A percentile compares a stretch with the other conserved stretches of the same genome.
Evolutionary conservation across 768 basidiomycete species (phyloP).

Genomic region (Galerina sulciceps): DNA sequence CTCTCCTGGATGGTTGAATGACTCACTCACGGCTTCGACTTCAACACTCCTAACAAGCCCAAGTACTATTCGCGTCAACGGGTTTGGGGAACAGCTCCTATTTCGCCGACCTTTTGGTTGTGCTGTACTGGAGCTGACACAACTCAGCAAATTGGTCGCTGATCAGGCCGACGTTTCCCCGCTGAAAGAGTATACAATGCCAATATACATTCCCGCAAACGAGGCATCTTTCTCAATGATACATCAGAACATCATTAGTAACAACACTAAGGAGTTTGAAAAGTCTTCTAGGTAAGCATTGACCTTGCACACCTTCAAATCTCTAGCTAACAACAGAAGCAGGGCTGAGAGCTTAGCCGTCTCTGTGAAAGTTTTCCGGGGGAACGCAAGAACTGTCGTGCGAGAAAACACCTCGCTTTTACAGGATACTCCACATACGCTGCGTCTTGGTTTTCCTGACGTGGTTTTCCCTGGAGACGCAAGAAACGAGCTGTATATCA

Average conservation of each 20-base stretch:
- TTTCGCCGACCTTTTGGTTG: conserved; percentile 95
- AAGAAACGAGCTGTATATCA: conserved; percentile 96
- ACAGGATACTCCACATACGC: conserved; percentile 79
- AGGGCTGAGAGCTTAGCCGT: conserved; percentile 90
- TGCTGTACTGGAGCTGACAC: conserved; percentile 86
- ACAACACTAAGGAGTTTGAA: conserved; percentile 78
- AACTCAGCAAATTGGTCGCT: conserved; percentile 66
- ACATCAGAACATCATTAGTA: conserved; percentile 92
- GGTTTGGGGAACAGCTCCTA: conserved; percentile 42
- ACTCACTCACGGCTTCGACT: conserved; percentile 13
- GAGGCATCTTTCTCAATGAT: conserved; percentile 91
- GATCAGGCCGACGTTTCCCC: conserved; percentile 69
- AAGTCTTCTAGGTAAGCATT: conserved; percentile 75
- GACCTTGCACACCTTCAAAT: neutral
- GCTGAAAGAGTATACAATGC: conserved; percentile 81
- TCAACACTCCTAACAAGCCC: conserved; percentile 11
- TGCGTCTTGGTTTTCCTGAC: conserved; percentile 93
- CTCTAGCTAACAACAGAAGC: conserved; percentile 10
- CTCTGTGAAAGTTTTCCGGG: conserved; percentile 85
- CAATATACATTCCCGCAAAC: conserved; percentile 82
- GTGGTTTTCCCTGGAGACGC: conserved; percentile 91
- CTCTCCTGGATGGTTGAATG: conserved; percentile 21
- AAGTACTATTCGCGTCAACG: conserved; percentile 28
- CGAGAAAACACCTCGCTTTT: conserved; percentile 85
- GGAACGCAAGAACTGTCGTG: conserved; percentile 74